phyloP scores from a whole-genome alignment of 345 rosid genomes.

The Camelina sativa region DNA sequence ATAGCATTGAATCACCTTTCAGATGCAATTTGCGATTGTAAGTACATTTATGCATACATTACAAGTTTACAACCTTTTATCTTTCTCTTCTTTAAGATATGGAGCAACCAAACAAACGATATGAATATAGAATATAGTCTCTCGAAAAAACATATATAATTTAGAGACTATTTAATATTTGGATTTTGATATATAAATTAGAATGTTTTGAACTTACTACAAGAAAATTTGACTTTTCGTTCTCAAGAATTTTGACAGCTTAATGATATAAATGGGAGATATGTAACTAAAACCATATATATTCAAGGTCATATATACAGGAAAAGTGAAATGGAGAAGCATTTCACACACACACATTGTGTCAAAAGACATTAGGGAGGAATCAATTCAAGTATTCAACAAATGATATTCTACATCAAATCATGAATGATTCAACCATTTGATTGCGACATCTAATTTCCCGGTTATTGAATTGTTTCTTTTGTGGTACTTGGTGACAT shows the following conservation, averaged over 20 bases:
- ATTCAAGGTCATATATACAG: neutral
- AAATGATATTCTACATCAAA: too few relatives aligned
- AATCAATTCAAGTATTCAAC: too few relatives aligned
- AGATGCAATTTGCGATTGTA: slow-evolving; percentile 7
- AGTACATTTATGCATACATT: neutral
- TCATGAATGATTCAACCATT: too few relatives aligned
- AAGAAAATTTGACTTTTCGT: neutral
- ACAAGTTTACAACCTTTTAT: neutral
- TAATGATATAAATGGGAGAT: neutral
- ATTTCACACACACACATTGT: too few relatives aligned
- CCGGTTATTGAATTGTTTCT: too few relatives aligned
- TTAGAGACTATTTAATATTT: neutral
- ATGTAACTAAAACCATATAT: neutral
- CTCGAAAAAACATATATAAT: neutral
- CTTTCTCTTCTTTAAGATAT: neutral
- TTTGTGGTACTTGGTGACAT: too few relatives aligned
- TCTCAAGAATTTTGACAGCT: neutral
- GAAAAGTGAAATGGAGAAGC: neutral
- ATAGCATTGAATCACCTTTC: neutral
- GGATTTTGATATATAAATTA: neutral
- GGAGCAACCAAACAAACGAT: neutral
- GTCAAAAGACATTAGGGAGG: too few relatives aligned
- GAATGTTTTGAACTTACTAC: neutral
- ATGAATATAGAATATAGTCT: slow-evolving; percentile 1
- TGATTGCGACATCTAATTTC: too few relatives aligned